A percentile compares a stretch with the other conserved stretches of the same genome.
Conservation (phyloP, 1,139 yeast species). For the Yamadazyma mexicana region DNA sequence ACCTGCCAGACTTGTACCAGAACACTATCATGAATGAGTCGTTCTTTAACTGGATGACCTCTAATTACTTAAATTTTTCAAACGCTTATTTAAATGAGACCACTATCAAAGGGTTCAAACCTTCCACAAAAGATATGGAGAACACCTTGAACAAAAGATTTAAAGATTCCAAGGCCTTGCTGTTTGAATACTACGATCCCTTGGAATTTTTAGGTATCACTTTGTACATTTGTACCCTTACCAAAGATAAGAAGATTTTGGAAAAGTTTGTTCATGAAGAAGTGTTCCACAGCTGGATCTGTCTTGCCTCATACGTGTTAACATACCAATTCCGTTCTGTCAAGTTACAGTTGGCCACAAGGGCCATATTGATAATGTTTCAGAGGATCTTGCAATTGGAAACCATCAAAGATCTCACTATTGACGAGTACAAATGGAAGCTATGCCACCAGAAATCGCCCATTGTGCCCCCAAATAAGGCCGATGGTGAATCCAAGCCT, state of each 20-base stretch:
- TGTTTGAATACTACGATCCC: constrained; percentile 14
- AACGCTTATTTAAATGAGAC: constrained; percentile 14
- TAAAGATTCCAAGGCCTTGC: constrained; percentile 4
- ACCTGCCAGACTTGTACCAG: constrained; percentile 31
- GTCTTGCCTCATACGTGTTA: constrained; percentile 36
- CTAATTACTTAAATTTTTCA: constrained; percentile 19
- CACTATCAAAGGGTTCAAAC: constrained; percentile 5
- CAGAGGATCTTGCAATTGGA: constrained; percentile 13
- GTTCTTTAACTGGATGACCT: constrained; percentile 42
- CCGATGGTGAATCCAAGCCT: constrained; percentile 27
- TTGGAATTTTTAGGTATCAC: constrained; percentile 28
- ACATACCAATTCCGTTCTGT: constrained; percentile 36
- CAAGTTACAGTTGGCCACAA: constrained; percentile 23
- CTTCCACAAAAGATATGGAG: constrained; percentile 7
- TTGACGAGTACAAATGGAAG: constrained; percentile 44
- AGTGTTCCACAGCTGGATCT: constrained; percentile 35
- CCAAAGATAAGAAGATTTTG: constrained; percentile 8
- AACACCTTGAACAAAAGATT: constrained; percentile 7
- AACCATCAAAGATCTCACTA: constrained; percentile 20
- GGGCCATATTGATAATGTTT: constrained; percentile 25
- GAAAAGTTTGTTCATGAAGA: constrained; percentile 10
- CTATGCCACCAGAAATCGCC: constrained; percentile 42
- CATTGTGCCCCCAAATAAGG: constrained; percentile 28
- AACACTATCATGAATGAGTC: constrained; percentile 31
- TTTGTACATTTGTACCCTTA: constrained; percentile 15